A percentile compares a stretch with the other conserved stretches of the same genome.
Evolutionary conservation across 2,329 filamentous ascomycete species (phyloP).

Genomic region (Fusarium coicis): DNA sequence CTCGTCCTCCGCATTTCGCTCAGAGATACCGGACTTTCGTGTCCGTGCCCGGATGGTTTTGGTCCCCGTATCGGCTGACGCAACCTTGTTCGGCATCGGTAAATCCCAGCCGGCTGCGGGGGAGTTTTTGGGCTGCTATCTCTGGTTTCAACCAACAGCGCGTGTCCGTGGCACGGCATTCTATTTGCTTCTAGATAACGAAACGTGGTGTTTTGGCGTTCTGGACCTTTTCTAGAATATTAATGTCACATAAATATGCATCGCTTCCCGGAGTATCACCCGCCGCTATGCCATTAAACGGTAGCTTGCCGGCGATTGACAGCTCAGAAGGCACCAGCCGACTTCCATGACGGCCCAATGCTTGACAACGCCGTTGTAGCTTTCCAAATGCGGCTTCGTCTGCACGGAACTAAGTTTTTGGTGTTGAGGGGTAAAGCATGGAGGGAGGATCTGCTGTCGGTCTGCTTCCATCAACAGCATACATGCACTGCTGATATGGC

Average conservation of each 20-base stretch:
- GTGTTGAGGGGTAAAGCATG: not conserved
- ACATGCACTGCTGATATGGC: not conserved
- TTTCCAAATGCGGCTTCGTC: not conserved
- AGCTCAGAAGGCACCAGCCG: not conserved
- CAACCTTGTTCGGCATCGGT: conserved; percentile 30
- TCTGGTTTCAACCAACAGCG: not conserved
- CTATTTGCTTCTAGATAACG: not conserved
- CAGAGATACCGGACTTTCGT: conserved; percentile 24
- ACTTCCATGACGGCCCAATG: not conserved
- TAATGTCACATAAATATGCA: not conserved
- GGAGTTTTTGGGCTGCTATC: conserved; percentile 3
- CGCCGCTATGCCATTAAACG: not conserved
- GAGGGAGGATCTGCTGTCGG: not conserved
- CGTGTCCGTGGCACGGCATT: not conserved
- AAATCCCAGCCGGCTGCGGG: conserved; percentile 19
- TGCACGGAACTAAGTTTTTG: fast-evolving
- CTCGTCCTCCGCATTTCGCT: conserved; percentile 20
- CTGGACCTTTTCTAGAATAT: conserved; percentile 1
- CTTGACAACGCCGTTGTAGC: not conserved
- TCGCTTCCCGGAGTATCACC: not conserved
- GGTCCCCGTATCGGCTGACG: conserved; percentile 26
- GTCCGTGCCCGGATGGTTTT: conserved; percentile 29
- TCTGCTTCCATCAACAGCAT: not conserved
- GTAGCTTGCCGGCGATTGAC: not conserved
- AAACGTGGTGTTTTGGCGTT: not conserved